Conservation (phyloP, 2,329 filamentous ascomycete genomes). For the Chaetomium sp. region DNA sequence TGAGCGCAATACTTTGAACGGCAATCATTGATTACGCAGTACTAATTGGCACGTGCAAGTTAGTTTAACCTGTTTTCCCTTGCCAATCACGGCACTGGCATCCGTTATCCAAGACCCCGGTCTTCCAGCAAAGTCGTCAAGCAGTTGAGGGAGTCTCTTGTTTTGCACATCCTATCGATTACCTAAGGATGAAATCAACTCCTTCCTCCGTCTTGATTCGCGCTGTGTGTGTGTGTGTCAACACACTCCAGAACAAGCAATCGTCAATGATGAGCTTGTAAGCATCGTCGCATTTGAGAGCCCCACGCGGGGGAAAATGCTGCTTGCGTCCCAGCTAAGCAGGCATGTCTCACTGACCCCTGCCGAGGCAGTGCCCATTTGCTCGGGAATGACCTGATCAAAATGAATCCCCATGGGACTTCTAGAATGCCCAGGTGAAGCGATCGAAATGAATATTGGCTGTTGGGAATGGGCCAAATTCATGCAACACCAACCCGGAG, state of each 20-base stretch:
- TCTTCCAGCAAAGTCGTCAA: background rate
- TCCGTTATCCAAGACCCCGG: background rate
- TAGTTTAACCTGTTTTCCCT: conserved; percentile 7
- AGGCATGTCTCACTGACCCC: background rate
- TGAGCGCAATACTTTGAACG: conserved; percentile 3
- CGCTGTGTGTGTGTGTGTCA: background rate
- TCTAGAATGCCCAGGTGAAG: conserved; percentile 33
- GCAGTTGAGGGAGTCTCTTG: background rate
- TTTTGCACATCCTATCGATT: background rate
- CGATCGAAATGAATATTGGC: conserved; percentile 32
- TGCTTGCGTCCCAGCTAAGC: background rate
- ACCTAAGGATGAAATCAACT: background rate
- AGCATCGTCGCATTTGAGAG: background rate
- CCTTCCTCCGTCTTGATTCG: background rate
- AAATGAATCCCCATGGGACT: conserved; percentile 20
- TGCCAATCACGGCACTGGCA: conserved; percentile 7
- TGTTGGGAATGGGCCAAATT: conserved; percentile 31
- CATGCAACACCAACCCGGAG: conserved; percentile 27
- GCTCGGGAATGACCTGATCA: conserved; percentile 5
- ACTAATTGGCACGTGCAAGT: conserved; percentile 6
- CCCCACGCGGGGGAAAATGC: background rate
- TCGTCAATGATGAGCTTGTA: background rate
- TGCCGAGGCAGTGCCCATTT: background rate
- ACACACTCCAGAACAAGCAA: background rate
- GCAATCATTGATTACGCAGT: conserved; percentile 6